Evolutionary conservation across 257 asterid species (phyloP).

Genomic region (Nemophila menziesii): DNA sequence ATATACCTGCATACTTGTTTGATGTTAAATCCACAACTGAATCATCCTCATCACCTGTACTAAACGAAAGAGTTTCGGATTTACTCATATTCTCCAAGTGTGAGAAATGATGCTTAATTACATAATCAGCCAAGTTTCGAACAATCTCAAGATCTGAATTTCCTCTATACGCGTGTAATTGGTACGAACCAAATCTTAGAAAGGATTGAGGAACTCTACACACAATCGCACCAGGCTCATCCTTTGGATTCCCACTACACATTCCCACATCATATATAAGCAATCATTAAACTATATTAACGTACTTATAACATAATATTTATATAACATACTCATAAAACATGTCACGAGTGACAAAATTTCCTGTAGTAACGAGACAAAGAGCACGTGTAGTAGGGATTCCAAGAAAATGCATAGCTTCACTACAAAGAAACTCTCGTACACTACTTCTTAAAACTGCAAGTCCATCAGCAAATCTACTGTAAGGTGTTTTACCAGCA

Average conservation of each 20-base stretch:
- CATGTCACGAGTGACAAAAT: constrained; percentile 82
- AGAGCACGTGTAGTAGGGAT: constrained; percentile 96
- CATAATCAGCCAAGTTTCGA: constrained; percentile 73
- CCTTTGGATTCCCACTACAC: constrained; percentile 92
- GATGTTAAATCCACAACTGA: constrained; percentile 86
- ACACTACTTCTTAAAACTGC: constrained; percentile 95
- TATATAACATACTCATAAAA: constrained; percentile 72
- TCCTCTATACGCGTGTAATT: constrained; percentile 85
- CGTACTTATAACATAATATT: too few relatives aligned
- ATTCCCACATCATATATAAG: constrained; percentile 11
- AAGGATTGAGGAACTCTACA: constrained; percentile 93
- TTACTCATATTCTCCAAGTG: constrained; percentile 72
- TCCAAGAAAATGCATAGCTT: constrained; percentile 94
- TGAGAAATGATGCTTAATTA: constrained; percentile 73
- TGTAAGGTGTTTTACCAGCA: constrained; percentile 94
- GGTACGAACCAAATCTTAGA: constrained; percentile 92
- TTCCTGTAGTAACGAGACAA: constrained; percentile 88
- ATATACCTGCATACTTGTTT: constrained; percentile 83
- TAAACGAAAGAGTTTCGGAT: constrained; percentile 74
- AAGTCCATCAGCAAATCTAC: constrained; percentile 99
- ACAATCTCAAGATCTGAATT: constrained; percentile 64
- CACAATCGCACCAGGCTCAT: constrained; percentile 94
- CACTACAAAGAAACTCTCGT: constrained; percentile 95
- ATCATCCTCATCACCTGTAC: constrained; percentile 73
- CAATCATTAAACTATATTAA: background rate